phyloP scores from a whole-genome alignment of 805 yeast genomes.

The Yarrowia divulgata region DNA sequence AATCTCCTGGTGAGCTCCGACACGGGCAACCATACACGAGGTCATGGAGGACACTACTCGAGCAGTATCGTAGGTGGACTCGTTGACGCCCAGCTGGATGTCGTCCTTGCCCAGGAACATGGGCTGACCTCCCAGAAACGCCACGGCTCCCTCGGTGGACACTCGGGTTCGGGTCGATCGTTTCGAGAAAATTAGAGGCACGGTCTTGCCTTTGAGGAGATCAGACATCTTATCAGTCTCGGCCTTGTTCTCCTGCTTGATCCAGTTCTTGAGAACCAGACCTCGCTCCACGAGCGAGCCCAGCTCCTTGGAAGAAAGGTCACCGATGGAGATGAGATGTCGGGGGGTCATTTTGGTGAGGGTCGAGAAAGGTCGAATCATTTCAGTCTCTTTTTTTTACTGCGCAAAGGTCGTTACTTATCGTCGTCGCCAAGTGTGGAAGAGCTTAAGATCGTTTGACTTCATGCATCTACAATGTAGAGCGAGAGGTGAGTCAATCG shows the following conservation, averaged over 20 bases:
- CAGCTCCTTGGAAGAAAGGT: slow-evolving; percentile 76
- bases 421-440: slow-evolving; percentile 3
- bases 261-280: slow-evolving; percentile 64
- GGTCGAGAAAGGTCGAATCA: slow-evolving; percentile 28
- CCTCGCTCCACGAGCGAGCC: slow-evolving; percentile 76
- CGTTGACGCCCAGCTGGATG: slow-evolving; percentile 95
- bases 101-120: slow-evolving; percentile 97
- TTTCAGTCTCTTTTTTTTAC: neutral
- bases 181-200: slow-evolving; percentile 84
- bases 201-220: slow-evolving; percentile 77
- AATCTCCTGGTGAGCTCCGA: slow-evolving; percentile 82
- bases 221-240: slow-evolving; percentile 49
- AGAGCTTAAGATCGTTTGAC: slow-evolving; percentile 1
- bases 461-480: neutral
- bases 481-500: neutral
- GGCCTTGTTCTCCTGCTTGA: slow-evolving; percentile 59
- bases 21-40: slow-evolving; percentile 97
- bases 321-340: slow-evolving; percentile 84
- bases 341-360: slow-evolving; percentile 52
- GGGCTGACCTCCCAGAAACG: slow-evolving; percentile 93
- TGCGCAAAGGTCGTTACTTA: neutral
- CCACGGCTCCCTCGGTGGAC: slow-evolving; percentile 92
- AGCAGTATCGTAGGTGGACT: slow-evolving; percentile 86
- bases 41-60: slow-evolving; percentile 94
- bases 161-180: slow-evolving; percentile 95